phyloP scores from a whole-genome alignment of 2,329 filamentous ascomycete species.

The Xylaria sp. region DNA sequence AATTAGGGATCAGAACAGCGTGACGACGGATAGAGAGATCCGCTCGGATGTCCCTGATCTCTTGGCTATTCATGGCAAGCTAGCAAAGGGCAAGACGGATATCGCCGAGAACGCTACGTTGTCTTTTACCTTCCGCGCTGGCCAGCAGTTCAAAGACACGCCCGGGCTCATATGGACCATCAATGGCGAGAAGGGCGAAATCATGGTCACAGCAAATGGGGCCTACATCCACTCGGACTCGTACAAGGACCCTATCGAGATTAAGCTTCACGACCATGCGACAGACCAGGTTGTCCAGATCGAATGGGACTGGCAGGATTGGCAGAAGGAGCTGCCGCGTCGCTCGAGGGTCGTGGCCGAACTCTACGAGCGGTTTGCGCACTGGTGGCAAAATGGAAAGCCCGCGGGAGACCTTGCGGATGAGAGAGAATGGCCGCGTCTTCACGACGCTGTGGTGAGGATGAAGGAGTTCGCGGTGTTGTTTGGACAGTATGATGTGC shows the following conservation, averaged over 20 bases:
- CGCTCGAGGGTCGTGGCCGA: constrained; percentile 56
- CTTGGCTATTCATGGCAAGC: constrained; percentile 46
- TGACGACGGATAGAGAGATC: constrained; percentile 40
- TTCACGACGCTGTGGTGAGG: constrained; percentile 41
- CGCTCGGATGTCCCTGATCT: constrained; percentile 53
- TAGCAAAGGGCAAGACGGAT: constrained; percentile 38
- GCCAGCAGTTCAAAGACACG: constrained; percentile 54
- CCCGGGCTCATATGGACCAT: constrained; percentile 56
- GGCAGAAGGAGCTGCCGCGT: constrained; percentile 52
- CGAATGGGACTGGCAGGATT: constrained; percentile 52
- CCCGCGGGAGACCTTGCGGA: constrained; percentile 29
- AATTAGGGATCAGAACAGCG: constrained; percentile 42
- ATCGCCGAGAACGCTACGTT: constrained; percentile 47
- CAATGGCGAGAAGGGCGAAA: constrained; percentile 57
- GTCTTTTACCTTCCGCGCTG: constrained; percentile 52
- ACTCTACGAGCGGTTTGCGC: constrained; percentile 62
- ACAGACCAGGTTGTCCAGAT: constrained; percentile 51
- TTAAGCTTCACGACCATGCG: constrained; percentile 57
- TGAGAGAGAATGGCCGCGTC: constrained; percentile 46
- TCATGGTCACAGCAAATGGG: constrained; percentile 45
- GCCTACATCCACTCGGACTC: constrained; percentile 39
- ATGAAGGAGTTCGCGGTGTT: constrained; percentile 32
- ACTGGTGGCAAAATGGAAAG: constrained; percentile 32
- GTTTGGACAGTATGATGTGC: constrained; percentile 32
- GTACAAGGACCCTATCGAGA: constrained; percentile 48